Evolutionary conservation across 192 early-diverging fungal genomes (phyloP).

Genomic region (Borealophlyctis nickersoniae): DNA sequence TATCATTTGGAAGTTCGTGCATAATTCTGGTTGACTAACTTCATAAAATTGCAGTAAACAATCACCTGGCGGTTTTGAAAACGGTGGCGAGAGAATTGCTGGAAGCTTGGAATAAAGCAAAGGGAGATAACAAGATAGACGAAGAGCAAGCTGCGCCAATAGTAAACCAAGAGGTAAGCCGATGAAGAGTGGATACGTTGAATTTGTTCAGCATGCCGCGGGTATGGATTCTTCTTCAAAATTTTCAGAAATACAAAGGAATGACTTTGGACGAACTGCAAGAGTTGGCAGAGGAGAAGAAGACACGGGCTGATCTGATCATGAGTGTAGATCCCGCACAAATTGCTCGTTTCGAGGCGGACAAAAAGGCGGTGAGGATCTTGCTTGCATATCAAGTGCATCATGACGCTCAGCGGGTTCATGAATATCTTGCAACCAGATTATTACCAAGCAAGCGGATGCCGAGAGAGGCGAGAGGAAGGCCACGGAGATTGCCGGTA

Average conservation of each 20-base stretch:
- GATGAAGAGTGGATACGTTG: not conserved
- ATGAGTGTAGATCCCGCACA: slow-evolving; percentile 52
- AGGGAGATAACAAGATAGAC: not conserved
- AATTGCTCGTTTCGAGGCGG: slow-evolving; percentile 66
- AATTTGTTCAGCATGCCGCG: not conserved
- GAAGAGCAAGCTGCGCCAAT: not conserved
- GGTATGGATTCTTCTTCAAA: too few species aligned
- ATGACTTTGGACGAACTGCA: slow-evolving; percentile 63
- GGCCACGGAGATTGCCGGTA: slow-evolving; percentile 23
- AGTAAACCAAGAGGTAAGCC: not conserved
- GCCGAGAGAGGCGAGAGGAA: slow-evolving; percentile 39
- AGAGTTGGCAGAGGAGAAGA: slow-evolving; percentile 51
- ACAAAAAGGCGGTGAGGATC: slow-evolving; percentile 43
- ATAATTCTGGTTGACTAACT: too few species aligned
- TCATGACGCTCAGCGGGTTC: not conserved
- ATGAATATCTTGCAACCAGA: slow-evolving; percentile 27
- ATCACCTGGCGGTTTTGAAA: too few species aligned
- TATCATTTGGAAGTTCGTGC: too few species aligned
- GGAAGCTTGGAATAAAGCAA: not conserved
- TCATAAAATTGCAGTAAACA: too few species aligned
- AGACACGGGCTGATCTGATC: slow-evolving; percentile 54
- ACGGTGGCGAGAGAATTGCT: not conserved
- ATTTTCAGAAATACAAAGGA: slow-evolving; percentile 19
- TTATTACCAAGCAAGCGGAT: slow-evolving; percentile 41
- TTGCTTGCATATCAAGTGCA: slow-evolving; percentile 3